These are phyloP conservation scores for Thalia dealbata DNA, from an alignment of 176 grass and related monocot genomes.

Conservation along the genomic window DNA sequence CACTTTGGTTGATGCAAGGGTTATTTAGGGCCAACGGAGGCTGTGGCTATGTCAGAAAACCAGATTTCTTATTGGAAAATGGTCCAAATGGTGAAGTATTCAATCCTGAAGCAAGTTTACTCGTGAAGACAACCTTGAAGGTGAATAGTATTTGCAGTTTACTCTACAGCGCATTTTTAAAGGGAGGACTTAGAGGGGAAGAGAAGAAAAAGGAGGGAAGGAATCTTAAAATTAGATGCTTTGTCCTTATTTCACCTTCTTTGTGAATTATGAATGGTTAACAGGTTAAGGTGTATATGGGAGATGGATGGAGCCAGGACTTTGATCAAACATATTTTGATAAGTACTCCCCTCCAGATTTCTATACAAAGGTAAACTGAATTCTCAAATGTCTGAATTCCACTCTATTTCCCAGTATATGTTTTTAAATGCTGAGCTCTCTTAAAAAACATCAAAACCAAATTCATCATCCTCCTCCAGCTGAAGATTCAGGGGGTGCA, in stretches of 20 bases:
- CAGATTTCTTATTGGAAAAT: neutral
- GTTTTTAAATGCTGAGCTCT: too few species aligned
- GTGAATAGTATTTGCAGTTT: neutral
- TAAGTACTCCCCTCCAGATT: slow-evolving; percentile 74
- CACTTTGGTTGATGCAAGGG: slow-evolving; percentile 15
- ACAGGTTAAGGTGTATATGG: slow-evolving; percentile 95
- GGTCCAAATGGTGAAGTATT: neutral
- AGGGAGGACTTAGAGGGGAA: too few species aligned
- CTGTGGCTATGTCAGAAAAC: slow-evolving; percentile 15
- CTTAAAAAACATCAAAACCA: too few species aligned
- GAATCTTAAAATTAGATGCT: too few species aligned
- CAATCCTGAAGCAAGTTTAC: slow-evolving; percentile 4
- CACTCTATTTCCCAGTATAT: too few species aligned
- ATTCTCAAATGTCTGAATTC: neutral
- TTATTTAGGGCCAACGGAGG: slow-evolving; percentile 15
- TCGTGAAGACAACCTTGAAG: slow-evolving; percentile 11
- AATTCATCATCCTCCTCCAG: neutral
- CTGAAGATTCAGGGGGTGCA: neutral
- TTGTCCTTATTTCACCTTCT: neutral
- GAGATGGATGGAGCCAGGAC: slow-evolving; percentile 83
- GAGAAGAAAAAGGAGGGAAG: too few species aligned
- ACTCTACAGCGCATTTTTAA: too few species aligned
- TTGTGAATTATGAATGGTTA: neutral
- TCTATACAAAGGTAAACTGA: slow-evolving; percentile 60
- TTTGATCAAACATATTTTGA: slow-evolving; percentile 95